These are phyloP conservation scores for Haplosporangium gracile DNA, from an alignment of 192 early-diverging fungal genomes.

Conservation along the genomic window DNA sequence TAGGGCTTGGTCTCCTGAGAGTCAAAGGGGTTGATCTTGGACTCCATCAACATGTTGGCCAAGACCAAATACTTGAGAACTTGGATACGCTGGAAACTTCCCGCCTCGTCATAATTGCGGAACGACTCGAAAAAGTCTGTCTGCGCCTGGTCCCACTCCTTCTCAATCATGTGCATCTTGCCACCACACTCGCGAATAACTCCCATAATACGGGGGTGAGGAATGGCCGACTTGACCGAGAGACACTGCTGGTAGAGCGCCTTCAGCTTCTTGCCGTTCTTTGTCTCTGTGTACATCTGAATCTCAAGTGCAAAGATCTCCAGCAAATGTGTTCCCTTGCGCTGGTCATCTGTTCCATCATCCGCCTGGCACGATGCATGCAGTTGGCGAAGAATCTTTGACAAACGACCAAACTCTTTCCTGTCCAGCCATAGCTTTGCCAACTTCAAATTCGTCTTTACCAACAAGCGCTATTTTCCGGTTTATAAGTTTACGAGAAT, in stretches of 20 bases:
- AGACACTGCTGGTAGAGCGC: conserved; percentile 90
- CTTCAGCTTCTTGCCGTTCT: conserved; percentile 91
- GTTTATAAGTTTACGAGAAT: not conserved
- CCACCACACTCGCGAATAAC: conserved; percentile 97
- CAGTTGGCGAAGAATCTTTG: conserved; percentile 83
- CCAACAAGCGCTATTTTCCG: conserved; percentile 76
- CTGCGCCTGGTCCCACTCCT: conserved; percentile 93
- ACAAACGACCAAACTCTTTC: conserved; percentile 79
- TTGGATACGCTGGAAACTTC: conserved; percentile 90
- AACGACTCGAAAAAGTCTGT: conserved; percentile 98
- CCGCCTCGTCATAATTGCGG: conserved; percentile 98
- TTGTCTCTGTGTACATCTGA: conserved; percentile 94
- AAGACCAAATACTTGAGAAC: conserved; percentile 96
- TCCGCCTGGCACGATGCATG: conserved; percentile 83
- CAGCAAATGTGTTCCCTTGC: conserved; percentile 92
- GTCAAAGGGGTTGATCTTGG: conserved; percentile 95
- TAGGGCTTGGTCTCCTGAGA: conserved; percentile 98
- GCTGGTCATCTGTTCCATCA: conserved; percentile 87
- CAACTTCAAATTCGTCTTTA: conserved; percentile 89
- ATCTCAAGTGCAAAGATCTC: conserved; percentile 97
- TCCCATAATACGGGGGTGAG: conserved; percentile 97
- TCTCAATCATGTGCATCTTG: conserved; percentile 98
- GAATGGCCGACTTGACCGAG: conserved; percentile 91
- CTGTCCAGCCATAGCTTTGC: conserved; percentile 89
- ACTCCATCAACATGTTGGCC: conserved; percentile 97